phyloP scores from a whole-genome alignment of 495 filamentous ascomycete species.

The Parmelia sp. region DNA sequence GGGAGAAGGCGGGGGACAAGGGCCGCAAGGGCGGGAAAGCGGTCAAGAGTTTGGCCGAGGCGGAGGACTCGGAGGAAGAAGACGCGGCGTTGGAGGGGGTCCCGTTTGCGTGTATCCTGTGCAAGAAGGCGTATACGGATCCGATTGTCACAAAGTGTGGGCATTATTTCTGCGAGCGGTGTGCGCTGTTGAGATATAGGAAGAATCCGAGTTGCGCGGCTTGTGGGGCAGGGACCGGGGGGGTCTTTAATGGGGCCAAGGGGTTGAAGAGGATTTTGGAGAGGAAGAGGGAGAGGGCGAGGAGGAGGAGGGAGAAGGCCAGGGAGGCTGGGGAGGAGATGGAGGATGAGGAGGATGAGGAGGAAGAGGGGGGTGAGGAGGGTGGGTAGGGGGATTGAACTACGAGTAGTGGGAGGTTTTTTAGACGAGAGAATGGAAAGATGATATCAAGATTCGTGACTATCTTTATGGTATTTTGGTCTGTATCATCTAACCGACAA shows the following conservation, averaged over 20 bases:
- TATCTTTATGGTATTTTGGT: neutral
- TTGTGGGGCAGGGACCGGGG: constrained; percentile 76
- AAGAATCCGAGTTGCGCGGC: constrained; percentile 78
- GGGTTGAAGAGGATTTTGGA: constrained; percentile 73
- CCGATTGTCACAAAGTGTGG: constrained; percentile 87
- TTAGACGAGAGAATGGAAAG: neutral
- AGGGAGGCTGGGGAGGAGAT: constrained; percentile 65
- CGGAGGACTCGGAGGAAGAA: constrained; percentile 60
- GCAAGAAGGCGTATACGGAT: constrained; percentile 69
- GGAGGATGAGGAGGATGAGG: constrained; percentile 58
- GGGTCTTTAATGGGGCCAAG: constrained; percentile 87
- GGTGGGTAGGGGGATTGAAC: neutral
- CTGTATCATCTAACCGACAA: constrained; percentile 12
- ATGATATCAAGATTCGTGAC: neutral
- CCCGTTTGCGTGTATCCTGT: constrained; percentile 94
- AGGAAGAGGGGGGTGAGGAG: constrained; percentile 31
- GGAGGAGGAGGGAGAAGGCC: constrained; percentile 61
- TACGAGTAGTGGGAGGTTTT: neutral
- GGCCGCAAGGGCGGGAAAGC: constrained; percentile 57
- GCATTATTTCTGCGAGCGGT: constrained; percentile 91
- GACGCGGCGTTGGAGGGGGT: constrained; percentile 77
- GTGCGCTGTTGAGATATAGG: constrained; percentile 76
- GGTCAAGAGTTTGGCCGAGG: constrained; percentile 36
- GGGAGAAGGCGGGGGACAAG: constrained; percentile 79
- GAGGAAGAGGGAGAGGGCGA: constrained; percentile 69